Conservation (phyloP, 2,329 filamentous ascomycete species). For the Hypoxylon sp. region DNA sequence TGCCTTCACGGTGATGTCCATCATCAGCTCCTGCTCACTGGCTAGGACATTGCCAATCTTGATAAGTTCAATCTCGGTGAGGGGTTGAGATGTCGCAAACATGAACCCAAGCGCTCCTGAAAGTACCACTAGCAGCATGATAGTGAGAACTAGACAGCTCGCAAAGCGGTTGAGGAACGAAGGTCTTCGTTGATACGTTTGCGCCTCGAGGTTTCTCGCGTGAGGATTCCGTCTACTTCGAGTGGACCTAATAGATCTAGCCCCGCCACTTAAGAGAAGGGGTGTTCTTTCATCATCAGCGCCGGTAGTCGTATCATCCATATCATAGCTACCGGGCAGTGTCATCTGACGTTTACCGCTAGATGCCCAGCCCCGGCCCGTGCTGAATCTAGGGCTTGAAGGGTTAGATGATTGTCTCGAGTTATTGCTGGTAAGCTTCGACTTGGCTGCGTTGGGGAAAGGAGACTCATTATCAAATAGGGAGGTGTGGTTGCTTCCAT, state of each 20-base stretch:
- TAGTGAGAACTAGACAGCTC: conserved; percentile 86
- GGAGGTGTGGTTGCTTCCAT: conserved; percentile 76
- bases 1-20: conserved; percentile 89
- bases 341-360: conserved; percentile 69
- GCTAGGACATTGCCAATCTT: conserved; percentile 91
- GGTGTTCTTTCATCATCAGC: conserved; percentile 92
- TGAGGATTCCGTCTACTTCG: conserved; percentile 69
- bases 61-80: conserved; percentile 82
- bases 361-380: conserved; percentile 49
- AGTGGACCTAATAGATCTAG: conserved; percentile 71
- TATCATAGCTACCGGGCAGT: conserved; percentile 77
- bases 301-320: conserved; percentile 81
- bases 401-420: conserved; percentile 77
- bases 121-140: conserved; percentile 85
- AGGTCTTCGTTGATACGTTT: conserved; percentile 74
- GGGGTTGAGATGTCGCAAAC: conserved; percentile 90
- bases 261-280: conserved; percentile 71
- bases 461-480: conserved; percentile 84
- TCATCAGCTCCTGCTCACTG: conserved; percentile 94
- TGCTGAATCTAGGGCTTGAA: conserved; percentile 73
- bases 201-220: conserved; percentile 80
- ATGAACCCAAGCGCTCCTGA: conserved; percentile 91
- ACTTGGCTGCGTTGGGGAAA: conserved; percentile 76
- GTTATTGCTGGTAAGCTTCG: conserved; percentile 71
- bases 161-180: conserved; percentile 81